A percentile compares a stretch with the other conserved stretches of the same genome.
phyloP scores from a whole-genome alignment of 1,139 yeast species.

The Blastobotrys petasosporus region DNA sequence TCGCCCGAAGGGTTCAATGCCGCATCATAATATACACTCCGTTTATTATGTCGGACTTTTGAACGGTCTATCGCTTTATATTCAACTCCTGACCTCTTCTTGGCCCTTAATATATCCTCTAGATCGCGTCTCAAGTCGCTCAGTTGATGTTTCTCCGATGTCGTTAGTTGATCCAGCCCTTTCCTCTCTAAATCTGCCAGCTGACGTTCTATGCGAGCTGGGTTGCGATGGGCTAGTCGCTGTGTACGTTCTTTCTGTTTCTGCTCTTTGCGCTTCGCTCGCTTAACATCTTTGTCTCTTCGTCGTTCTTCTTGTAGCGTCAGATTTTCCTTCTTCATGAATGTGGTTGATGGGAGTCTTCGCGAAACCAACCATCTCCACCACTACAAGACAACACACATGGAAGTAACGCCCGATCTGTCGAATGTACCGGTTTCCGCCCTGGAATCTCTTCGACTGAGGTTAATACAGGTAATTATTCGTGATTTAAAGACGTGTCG shows the following conservation, averaged over 20 bases:
- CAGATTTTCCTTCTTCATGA: constrained; percentile 16
- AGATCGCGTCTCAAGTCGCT: constrained; percentile 20
- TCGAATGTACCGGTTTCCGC: constrained; percentile 53
- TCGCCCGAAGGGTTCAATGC: constrained; percentile 26
- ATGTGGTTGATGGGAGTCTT: background rate
- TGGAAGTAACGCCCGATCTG: constrained; percentile 6
- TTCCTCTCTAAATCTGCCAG: constrained; percentile 19
- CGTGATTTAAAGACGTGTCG: background rate
- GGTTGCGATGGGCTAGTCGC: constrained; percentile 20
- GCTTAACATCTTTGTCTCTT: constrained; percentile 28
- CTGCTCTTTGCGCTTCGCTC: constrained; percentile 27
- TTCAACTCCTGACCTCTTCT: constrained; percentile 24
- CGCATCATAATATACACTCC: constrained; percentile 28
- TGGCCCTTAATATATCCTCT: constrained; percentile 21
- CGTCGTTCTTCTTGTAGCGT: constrained; percentile 26
- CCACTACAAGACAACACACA: background rate
- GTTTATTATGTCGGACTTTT: constrained; percentile 11
- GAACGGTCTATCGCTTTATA: constrained; percentile 2
- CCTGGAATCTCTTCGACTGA: constrained; percentile 53
- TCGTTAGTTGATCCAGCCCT: constrained; percentile 7
- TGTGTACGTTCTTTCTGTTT: constrained; percentile 19
- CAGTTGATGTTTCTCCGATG: constrained; percentile 19
- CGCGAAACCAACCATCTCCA: background rate
- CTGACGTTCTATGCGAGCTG: constrained; percentile 19
- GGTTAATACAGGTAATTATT: constrained; percentile 45